Base-by-base conservation (phyloP, 2,329 filamentous ascomycete species). In the Beauveria asiatica region DNA sequence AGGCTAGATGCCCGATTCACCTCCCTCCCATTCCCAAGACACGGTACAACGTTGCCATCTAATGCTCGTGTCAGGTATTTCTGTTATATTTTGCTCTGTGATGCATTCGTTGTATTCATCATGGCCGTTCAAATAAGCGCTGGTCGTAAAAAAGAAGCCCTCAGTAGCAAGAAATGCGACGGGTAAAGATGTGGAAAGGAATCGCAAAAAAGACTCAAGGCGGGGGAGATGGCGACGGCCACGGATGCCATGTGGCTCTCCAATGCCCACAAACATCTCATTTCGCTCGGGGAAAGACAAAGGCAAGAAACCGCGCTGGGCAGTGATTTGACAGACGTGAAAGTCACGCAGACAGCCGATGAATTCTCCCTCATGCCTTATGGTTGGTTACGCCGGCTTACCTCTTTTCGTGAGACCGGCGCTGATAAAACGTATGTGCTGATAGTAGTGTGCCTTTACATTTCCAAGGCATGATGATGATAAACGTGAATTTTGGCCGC, bases 71-170 rank as follows among this genome's bases (percentile, higher is more conserved):
- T 23, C 48, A 21, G 25, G 56, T 42, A 17, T 33, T 59, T 52
- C 56, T 59, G 56, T 59, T 48, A 59, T 59, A 60, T 37, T 60
- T 60, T 60, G 58, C 58, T 60, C 58, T 60, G 58, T 60, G 51
- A 55, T 60, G 58, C 58, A 54, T 55, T 59, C 51, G 49, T 60
- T 60, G 58, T 54, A 54, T 21, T 60, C 58, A 49, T 60, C 51
- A 49, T 55, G 30, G 58, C 51, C 51, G 44, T 60, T 27, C 30
- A 50, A 59, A 52, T 45, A 59, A 52, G 50, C 37, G 41, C 46
- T 52, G 39, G 48, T 52, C 56, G 48, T 59, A 45, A 44, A 37
- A 59, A 51, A 30, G 7, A 45, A 42, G 30, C 33, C 39, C 39
- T 33, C 39, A 23, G 39, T 51, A 37, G 27, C n/a, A 33, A 37